Evolutionary conservation across 1,284 basidiomycete genomes (phyloP), one percentile per base, ranked within the genome.

Genomic region (Nidula niveotomentosa): DNA sequence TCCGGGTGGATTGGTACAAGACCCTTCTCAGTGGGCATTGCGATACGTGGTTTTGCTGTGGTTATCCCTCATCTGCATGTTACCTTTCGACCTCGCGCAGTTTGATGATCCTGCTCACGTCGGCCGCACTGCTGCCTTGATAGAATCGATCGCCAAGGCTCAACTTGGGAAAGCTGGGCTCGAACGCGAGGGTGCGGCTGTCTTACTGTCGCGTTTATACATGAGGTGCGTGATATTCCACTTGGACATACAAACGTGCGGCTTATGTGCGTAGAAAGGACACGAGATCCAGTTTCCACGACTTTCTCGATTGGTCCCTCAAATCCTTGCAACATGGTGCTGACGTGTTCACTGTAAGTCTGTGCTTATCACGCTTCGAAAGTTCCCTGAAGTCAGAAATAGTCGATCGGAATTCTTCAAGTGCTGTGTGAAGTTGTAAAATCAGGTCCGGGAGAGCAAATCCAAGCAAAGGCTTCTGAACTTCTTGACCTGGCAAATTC

Each of bases 11-110:
- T 71, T 81, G 1, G 73, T 76, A 1, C 71, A 76, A 41, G 71
- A 76, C 23, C 60, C 71, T 0, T 62, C 63, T 12, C 76, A 81
- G 44, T 99, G 97, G 97, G 77, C 90, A 47, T 71, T 95, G 50
- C 86, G 94, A 54, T 96, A 97, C 64, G 79, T 92, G 12, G 76
- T 93, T 18, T 77, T 99, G 4, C 78, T 98, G 2, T 99, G 97
- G 96, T 80, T 99, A 9, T 93, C 94, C 13, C 82, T 99, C 13
- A 90, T 98, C 51, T 91, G 91, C 71, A 94, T 94, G 76, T 88
- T 98, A 17, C 97, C 97, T 0, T 99, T 99, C 68, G 88, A 93
- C 66, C 76, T 99, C 48, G 78, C 84, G 13, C 91, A 93, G 57
- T 93, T 98, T 53, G 92, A 95, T 64, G 82, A 86, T 52, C 68